Conservation (phyloP, 352 stramenopile species). For the Phytophthora cryptogea region DNA sequence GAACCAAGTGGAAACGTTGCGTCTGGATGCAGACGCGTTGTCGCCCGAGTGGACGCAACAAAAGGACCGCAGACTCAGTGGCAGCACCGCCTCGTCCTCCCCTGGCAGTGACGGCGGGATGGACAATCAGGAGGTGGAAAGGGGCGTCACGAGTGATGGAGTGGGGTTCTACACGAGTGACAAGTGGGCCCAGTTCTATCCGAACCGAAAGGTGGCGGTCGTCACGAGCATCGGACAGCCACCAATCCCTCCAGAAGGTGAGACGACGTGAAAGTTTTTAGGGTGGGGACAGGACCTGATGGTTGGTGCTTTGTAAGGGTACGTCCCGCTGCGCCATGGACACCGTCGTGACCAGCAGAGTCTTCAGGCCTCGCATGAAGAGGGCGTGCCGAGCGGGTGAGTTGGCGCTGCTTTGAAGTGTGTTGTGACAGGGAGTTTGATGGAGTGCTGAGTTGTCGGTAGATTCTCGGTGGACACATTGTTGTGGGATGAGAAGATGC, state of each 20-base stretch:
- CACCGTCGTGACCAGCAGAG: constrained; percentile 32
- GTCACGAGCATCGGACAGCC: constrained; percentile 60
- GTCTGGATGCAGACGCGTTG: constrained; percentile 10
- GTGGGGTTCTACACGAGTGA: constrained; percentile 45
- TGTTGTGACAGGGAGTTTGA: neutral
- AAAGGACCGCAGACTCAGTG: neutral
- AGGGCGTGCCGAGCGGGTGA: constrained; percentile 41
- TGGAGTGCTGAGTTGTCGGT: neutral
- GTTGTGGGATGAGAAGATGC: constrained; percentile 65
- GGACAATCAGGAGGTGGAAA: constrained; percentile 10
- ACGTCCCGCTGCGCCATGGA: constrained; percentile 62
- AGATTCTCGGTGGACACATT: constrained; percentile 79
- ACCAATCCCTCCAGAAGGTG: constrained; percentile 59
- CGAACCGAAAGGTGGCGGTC: constrained; percentile 54
- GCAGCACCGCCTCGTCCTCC: constrained; percentile 5
- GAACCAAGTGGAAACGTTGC: constrained; percentile 34
- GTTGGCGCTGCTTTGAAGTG: constrained; percentile 3
- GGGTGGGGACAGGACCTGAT: constrained; percentile 9
- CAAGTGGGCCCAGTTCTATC: constrained; percentile 64
- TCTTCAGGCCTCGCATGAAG: constrained; percentile 6
- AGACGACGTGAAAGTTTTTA: constrained; percentile 2
- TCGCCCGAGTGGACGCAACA: constrained; percentile 2
- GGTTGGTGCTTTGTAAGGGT: constrained; percentile 39
- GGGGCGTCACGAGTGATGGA: constrained; percentile 29
- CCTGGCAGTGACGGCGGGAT: neutral